Conservation (phyloP, 345 rosid species). For the Aegle marmelos region DNA sequence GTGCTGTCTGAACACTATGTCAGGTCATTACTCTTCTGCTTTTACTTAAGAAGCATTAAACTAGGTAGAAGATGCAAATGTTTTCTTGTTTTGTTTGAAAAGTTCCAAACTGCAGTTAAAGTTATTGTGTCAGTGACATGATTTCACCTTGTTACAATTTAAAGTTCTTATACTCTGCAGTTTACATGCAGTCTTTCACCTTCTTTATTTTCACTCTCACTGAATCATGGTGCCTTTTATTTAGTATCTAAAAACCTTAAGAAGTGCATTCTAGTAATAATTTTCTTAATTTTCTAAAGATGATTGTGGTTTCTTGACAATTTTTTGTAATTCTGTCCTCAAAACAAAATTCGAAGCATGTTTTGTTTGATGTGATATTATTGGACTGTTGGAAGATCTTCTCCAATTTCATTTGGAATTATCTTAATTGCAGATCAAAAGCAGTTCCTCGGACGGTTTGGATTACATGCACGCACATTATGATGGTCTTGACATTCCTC, state of each 20-base stretch:
- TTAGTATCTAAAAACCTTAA: not conserved
- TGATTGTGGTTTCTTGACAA: not conserved
- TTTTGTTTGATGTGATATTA: not conserved
- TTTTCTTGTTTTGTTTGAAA: not conserved
- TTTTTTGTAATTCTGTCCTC: not conserved
- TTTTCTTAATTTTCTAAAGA: not conserved
- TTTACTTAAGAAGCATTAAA: not conserved
- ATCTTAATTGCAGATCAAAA: slow-evolving; percentile 44
- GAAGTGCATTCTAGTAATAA: not conserved
- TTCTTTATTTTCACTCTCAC: not conserved
- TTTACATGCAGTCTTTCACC: not conserved
- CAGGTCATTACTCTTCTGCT: slow-evolving; percentile 39
- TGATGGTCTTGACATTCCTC: slow-evolving; percentile 59
- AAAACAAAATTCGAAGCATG: not conserved
- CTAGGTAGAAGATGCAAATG: not conserved
- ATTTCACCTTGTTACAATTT: not conserved
- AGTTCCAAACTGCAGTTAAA: not conserved
- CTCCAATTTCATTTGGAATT: not conserved
- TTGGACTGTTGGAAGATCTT: not conserved
- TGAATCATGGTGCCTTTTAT: not conserved
- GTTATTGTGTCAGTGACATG: not conserved
- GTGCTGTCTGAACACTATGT: slow-evolving; percentile 88
- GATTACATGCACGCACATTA: slow-evolving; percentile 57
- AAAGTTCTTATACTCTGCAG: not conserved
- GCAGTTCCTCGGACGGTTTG: slow-evolving; percentile 75